phyloP scores from a whole-genome alignment of 768 basidiomycete species.

The Pulveroboletus frians region DNA sequence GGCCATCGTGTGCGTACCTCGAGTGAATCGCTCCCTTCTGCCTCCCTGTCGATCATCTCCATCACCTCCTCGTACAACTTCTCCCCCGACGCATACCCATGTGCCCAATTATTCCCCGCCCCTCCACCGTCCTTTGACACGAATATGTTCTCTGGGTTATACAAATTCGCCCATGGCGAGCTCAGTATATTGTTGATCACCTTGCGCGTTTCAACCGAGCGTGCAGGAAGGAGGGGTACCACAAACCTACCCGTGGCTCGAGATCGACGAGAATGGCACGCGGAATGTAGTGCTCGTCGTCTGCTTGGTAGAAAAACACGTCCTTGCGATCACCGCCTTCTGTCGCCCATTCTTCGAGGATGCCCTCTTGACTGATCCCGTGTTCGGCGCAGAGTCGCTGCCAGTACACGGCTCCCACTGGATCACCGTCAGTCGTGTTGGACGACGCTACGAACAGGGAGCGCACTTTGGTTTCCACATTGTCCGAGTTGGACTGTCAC shows the following conservation, averaged over 20 bases:
- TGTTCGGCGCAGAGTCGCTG: slow-evolving; percentile 97
- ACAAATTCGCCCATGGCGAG: slow-evolving; percentile 78
- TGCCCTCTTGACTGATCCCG: slow-evolving; percentile 93
- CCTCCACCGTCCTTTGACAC: slow-evolving; percentile 97
- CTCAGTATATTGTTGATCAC: slow-evolving; percentile 94
- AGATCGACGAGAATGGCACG: slow-evolving; percentile 94
- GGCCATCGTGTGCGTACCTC: slow-evolving; percentile 63
- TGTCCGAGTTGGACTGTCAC: slow-evolving; percentile 85
- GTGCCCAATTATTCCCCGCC: slow-evolving; percentile 98
- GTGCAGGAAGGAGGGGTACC: neutral
- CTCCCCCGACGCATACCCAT: slow-evolving; percentile 89
- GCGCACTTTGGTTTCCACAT: slow-evolving; percentile 87
- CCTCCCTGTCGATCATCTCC: slow-evolving; percentile 98
- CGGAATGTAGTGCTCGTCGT: slow-evolving; percentile 98
- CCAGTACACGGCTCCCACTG: slow-evolving; percentile 98
- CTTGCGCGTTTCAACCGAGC: slow-evolving; percentile 24
- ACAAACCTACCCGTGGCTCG: slow-evolving; percentile 78
- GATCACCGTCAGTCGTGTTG: neutral
- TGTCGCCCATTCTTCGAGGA: slow-evolving; percentile 94
- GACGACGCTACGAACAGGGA: slow-evolving; percentile 2
- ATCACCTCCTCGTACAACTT: slow-evolving; percentile 92
- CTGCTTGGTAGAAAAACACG: slow-evolving; percentile 99
- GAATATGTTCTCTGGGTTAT: slow-evolving; percentile 98
- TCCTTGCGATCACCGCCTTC: slow-evolving; percentile 97
- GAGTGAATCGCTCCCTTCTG: slow-evolving; percentile 93